These are phyloP conservation scores for Thalia dealbata DNA, from an alignment of 176 grass and related monocot species.

Conservation along the genomic window DNA sequence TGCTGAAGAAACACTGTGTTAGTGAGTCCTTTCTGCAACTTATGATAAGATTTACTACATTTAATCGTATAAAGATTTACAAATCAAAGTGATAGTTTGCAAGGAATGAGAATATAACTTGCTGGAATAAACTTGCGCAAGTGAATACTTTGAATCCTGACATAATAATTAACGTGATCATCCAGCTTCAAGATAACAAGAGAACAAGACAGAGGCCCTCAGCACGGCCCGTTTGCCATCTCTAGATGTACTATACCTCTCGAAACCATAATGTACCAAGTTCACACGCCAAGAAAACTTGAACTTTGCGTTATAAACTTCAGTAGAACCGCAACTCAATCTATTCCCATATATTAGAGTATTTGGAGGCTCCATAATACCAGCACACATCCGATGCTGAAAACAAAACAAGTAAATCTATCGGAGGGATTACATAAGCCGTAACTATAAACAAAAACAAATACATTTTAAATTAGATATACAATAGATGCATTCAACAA, in stretches of 20 bases:
- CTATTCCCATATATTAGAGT: slow-evolving; percentile 75
- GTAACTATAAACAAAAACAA: background rate
- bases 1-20: background rate
- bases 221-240: too few species aligned
- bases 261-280: slow-evolving; percentile 44
- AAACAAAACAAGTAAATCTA: background rate
- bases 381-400: slow-evolving; percentile 88
- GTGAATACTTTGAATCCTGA: too few species aligned
- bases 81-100: too few species aligned
- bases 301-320: slow-evolving; percentile 68
- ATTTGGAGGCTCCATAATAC: slow-evolving; percentile 95
- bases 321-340: slow-evolving; percentile 69
- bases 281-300: slow-evolving; percentile 48
- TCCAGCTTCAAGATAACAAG: too few species aligned
- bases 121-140: too few species aligned
- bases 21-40: background rate
- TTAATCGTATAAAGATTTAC: background rate
- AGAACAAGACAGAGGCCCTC: too few species aligned
- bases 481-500: too few species aligned
- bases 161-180: too few species aligned
- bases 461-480: background rate
- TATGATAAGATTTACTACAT: background rate
- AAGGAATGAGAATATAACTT: too few species aligned
- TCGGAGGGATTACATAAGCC: background rate
- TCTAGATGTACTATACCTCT: slow-evolving; percentile 43